A percentile compares a stretch with the other conserved stretches of the same genome.
Conservation (phyloP, 345 rosid species). For the Eucalyptus virginea region DNA sequence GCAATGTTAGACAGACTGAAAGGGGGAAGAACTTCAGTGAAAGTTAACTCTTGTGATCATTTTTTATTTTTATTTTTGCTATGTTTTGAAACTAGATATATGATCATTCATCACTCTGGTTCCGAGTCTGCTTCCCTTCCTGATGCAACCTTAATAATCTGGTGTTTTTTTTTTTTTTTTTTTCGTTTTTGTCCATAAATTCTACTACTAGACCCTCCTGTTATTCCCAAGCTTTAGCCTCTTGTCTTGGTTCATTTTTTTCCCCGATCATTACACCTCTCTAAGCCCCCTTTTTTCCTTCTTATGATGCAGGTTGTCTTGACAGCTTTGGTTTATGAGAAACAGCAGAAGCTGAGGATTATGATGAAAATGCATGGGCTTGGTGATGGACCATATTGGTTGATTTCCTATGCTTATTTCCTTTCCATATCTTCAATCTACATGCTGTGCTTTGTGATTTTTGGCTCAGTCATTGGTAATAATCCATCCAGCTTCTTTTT, state of each 20-base stretch:
- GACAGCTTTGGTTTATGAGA: constrained; percentile 72
- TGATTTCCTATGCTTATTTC: constrained; percentile 82
- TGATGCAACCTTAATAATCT: not conserved
- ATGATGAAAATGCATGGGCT: constrained; percentile 99
- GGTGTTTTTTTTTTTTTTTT: not conserved
- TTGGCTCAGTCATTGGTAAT: constrained; percentile 70
- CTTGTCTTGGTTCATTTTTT: not conserved
- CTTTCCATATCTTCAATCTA: constrained; percentile 49
- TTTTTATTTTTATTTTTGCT: not conserved
- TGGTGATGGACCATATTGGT: constrained; percentile 92
- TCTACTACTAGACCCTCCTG: not conserved
- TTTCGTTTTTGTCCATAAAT: not conserved
- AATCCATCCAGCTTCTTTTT: not conserved
- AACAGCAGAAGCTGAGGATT: constrained; percentile 61
- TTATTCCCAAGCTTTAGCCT: not conserved
- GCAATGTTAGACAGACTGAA: not conserved
- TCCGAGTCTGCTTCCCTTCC: not conserved
- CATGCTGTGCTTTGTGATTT: constrained; percentile 54
- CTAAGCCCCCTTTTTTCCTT: not conserved
- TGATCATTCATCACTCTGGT: not conserved
- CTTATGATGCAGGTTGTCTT: constrained; percentile 45
- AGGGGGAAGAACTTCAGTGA: not conserved
- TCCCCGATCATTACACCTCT: not conserved
- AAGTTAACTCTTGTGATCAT: not conserved
- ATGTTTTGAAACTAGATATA: not conserved